Evolutionary conservation across 2,329 filamentous ascomycete species (phyloP), one percentile per base, ranked within the genome.

Genomic region (Aspergillaceae sp.): DNA sequence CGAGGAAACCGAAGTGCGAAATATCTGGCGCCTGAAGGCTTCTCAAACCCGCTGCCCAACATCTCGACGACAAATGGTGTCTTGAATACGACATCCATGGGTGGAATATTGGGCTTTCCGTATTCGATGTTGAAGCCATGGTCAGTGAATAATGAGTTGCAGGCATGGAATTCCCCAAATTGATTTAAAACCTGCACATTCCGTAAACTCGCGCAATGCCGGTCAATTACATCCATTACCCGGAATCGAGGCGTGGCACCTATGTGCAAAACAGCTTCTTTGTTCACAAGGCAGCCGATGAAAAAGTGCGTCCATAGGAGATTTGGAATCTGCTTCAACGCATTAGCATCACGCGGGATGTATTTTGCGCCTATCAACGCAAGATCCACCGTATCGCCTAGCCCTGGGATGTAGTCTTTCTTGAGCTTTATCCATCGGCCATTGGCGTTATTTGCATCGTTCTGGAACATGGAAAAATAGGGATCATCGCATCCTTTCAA

Each of bases 361-460:
- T 84, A 89, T 11, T 80, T 79, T 4, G 80, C 89, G 0, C 87
- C 89, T 3, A 95, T 71, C 1, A 91, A 75, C 2, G 85, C 83
- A 59, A 95, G 86, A 62, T 95, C 90, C 7, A 86, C 86, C 29
- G 88, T 80, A 49, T 94, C 89, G 1, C 88, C 87, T 60, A 91
- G 79, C 2, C 80, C 80, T 28, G 77, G 74, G 34, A 94, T 78
- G 56, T 94, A 94, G 58, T 92, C 87, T 57, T 88, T 88, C 65
- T 95, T 95, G 37, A 95, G 66, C 66, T 95, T 95, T 58, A 95
- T 86, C 61, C 81, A 84, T 71, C 29, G 72, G 51, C 55, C 67
- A 54, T 55, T 40, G 53, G 56, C 59, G 47, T 41, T 55, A 47
- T 56, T 57, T 19, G 46, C 60, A 40, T 54, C 40, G 57, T 57